phyloP scores from a whole-genome alignment of 495 filamentous ascomycete species.

The Opeltia flavorubescens region DNA sequence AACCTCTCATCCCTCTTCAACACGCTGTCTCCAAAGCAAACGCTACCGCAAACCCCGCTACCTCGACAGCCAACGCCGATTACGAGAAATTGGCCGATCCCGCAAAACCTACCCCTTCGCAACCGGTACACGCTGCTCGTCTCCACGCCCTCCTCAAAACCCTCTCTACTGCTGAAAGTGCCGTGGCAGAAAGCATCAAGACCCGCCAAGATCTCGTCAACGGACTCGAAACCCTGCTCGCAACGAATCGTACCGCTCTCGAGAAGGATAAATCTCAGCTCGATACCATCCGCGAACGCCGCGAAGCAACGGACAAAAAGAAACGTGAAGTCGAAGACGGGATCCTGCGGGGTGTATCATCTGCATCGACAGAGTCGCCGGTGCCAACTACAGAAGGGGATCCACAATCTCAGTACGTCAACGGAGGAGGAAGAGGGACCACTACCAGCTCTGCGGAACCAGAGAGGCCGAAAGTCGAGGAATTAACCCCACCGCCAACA shows the following conservation, averaged over 20 bases:
- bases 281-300: constrained; percentile 42
- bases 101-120: constrained; percentile 45
- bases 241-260: constrained; percentile 55
- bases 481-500: constrained; percentile 61
- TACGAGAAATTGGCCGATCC: constrained; percentile 71
- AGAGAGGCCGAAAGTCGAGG: constrained; percentile 65
- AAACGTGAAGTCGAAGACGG: constrained; percentile 78
- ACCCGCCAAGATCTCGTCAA: constrained; percentile 63
- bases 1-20: constrained; percentile 56
- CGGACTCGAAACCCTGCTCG: constrained; percentile 70
- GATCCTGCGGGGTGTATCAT: constrained; percentile 68
- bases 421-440: constrained; percentile 26
- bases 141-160: constrained; percentile 75
- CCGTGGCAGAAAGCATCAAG: constrained; percentile 80
- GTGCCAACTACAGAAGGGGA: neutral
- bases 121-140: constrained; percentile 83
- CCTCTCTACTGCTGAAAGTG: constrained; percentile 80
- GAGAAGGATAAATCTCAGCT: constrained; percentile 50
- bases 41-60: constrained; percentile 41
- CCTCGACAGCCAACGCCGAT: constrained; percentile 58
- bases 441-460: constrained; percentile 29
- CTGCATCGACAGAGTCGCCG: constrained; percentile 21
- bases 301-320: constrained; percentile 52
- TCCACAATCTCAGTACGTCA: constrained; percentile 5
- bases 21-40: constrained; percentile 57